A percentile compares a stretch with the other conserved stretches of the same genome.
Evolutionary conservation across 2,329 filamentous ascomycete genomes (phyloP).

Genomic region (Penicillium sp.): DNA sequence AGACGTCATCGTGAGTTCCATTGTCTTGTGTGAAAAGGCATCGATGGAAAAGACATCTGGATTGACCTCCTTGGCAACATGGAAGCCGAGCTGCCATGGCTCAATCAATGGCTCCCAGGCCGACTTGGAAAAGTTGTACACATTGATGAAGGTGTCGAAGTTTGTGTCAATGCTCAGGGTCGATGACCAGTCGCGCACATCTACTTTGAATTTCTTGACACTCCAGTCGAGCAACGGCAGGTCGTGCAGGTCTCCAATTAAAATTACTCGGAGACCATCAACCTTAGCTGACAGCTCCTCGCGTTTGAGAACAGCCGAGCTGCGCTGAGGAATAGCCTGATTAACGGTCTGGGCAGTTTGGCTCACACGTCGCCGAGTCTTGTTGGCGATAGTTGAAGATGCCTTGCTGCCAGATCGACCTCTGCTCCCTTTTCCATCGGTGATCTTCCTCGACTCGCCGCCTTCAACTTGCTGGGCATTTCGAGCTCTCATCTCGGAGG

Average conservation of each 20-base stretch:
- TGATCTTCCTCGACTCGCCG: slow-evolving; percentile 51
- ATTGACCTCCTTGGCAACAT: slow-evolving; percentile 70
- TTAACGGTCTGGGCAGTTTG: slow-evolving; percentile 35
- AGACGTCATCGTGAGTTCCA: slow-evolving; percentile 88
- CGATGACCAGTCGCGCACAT: slow-evolving; percentile 85
- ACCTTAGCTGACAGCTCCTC: slow-evolving; percentile 83
- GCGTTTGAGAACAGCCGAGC: slow-evolving; percentile 54
- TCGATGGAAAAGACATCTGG: slow-evolving; percentile 77
- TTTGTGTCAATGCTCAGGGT: slow-evolving; percentile 79
- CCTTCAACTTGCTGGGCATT: slow-evolving; percentile 45
- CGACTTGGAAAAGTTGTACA: slow-evolving; percentile 99
- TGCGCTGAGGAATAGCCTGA: slow-evolving; percentile 34
- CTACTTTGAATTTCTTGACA: slow-evolving; percentile 79
- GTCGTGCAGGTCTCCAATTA: slow-evolving; percentile 95
- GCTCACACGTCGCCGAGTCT: slow-evolving; percentile 44
- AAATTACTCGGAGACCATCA: slow-evolving; percentile 81
- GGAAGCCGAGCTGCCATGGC: slow-evolving; percentile 91
- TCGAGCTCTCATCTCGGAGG: slow-evolving; percentile 70
- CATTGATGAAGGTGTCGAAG: slow-evolving; percentile 91
- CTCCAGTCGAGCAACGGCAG: slow-evolving; percentile 90
- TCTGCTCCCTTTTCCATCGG: slow-evolving; percentile 41
- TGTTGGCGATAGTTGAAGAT: slow-evolving; percentile 41
- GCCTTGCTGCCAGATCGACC: slow-evolving; percentile 44
- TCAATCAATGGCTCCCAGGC: slow-evolving; percentile 96
- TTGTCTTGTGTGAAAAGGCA: slow-evolving; percentile 77